phyloP scores from a whole-genome alignment of 106 monocot species.

The Dendrobium catenatum region DNA sequence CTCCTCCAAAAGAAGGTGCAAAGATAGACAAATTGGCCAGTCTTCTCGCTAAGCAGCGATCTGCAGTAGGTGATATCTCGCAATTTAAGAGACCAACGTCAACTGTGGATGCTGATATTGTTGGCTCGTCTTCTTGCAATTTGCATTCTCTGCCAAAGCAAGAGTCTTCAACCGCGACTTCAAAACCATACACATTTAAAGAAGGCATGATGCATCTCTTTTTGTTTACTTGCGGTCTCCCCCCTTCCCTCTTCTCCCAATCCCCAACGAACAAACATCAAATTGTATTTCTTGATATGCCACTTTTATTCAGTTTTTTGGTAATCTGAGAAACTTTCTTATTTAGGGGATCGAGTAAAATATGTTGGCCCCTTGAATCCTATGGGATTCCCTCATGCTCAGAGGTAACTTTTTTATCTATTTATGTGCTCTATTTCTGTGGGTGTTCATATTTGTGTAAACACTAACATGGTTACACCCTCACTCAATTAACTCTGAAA shows the following conservation, averaged over 20 bases:
- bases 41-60: slow-evolving; percentile 34
- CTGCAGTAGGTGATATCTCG: slow-evolving; percentile 24
- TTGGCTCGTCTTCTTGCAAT: slow-evolving; percentile 47
- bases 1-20: slow-evolving; percentile 46
- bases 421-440: neutral
- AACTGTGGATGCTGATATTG: slow-evolving; percentile 56
- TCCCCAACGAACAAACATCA: neutral
- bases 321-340: slow-evolving; percentile 2
- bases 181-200: slow-evolving; percentile 60
- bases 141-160: slow-evolving; percentile 55
- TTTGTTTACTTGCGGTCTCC: neutral
- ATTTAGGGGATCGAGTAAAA: slow-evolving; percentile 79
- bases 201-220: slow-evolving; percentile 37
- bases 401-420: slow-evolving; percentile 23
- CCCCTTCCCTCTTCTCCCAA: neutral
- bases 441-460: neutral
- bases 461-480: neutral
- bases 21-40: slow-evolving; percentile 31
- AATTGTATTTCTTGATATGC: neutral
- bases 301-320: neutral
- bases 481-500: neutral
- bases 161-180: slow-evolving; percentile 55
- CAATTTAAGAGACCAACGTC: slow-evolving; percentile 56
- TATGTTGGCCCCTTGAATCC: slow-evolving; percentile 57
- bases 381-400: slow-evolving; percentile 43